Conservation (phyloP, 1,284 basidiomycete genomes). For the Ceratobasidium theobromae region DNA sequence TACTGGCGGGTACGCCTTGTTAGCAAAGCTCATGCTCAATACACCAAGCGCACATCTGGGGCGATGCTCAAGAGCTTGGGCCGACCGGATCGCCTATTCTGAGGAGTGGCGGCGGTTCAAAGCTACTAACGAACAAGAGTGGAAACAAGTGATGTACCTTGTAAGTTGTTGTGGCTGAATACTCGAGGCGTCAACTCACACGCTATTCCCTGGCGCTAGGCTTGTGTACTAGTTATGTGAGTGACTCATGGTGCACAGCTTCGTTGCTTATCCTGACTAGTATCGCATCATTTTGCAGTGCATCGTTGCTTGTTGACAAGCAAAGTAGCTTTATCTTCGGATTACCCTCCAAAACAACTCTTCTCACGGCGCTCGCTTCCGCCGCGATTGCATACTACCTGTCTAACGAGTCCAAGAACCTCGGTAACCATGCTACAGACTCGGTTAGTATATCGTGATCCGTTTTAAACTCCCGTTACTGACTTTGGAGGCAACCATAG, state of each 20-base stretch:
- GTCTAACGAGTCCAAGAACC: conserved; percentile 17
- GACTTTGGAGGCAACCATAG: background rate
- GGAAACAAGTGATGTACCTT: background rate
- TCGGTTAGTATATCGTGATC: background rate
- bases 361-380: background rate
- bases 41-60: conserved; percentile 1
- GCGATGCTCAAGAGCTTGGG: conserved; percentile 26
- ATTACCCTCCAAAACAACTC: background rate
- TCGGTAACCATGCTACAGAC: conserved; percentile 8
- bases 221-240: conserved; percentile 7
- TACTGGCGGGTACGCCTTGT: background rate
- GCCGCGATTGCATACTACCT: conserved; percentile 1
- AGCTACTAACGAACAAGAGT: conserved; percentile 14
- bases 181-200: background rate
- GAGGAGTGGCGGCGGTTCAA: conserved; percentile 17
- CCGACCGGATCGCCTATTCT: conserved; percentile 16
- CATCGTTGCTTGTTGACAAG: background rate
- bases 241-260: background rate
- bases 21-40: background rate
- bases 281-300: conserved; percentile 5
- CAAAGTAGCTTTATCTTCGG: background rate
- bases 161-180: background rate
- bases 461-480: background rate
- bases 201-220: background rate
- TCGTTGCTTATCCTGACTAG: background rate